Evolutionary conservation across 371 early-diverging fungal species (phyloP).

Genomic region (Gilbertella persicaria): DNA sequence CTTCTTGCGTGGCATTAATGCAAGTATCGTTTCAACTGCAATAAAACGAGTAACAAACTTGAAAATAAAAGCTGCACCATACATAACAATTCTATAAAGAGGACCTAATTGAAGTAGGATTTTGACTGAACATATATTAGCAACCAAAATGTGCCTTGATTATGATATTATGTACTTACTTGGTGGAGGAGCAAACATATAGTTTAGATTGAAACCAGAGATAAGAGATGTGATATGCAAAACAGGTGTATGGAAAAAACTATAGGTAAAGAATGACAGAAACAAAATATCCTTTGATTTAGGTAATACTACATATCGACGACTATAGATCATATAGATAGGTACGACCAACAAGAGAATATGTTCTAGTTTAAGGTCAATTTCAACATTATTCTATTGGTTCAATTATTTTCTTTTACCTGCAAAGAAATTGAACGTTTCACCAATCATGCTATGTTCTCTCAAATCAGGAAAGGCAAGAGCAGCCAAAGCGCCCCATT

Average conservation of each 20-base stretch:
- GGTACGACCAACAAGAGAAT: slow-evolving; percentile 55
- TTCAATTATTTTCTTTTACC: slow-evolving; percentile 35
- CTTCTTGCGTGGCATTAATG: slow-evolving; percentile 20
- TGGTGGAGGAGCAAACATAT: slow-evolving; percentile 61
- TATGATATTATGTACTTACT: slow-evolving; percentile 30
- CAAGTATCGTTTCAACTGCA: slow-evolving; percentile 17
- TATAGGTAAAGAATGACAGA: slow-evolving; percentile 57
- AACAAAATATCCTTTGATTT: slow-evolving; percentile 50
- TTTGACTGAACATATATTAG: slow-evolving; percentile 28
- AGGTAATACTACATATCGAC: slow-evolving; percentile 59
- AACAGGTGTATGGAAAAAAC: slow-evolving; percentile 59
- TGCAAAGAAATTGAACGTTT: slow-evolving; percentile 63
- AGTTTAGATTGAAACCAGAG: slow-evolving; percentile 61
- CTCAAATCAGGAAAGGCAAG: slow-evolving; percentile 61
- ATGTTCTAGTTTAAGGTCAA: slow-evolving; percentile 44
- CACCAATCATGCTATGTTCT: slow-evolving; percentile 53
- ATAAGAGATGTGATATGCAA: slow-evolving; percentile 54
- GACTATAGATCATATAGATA: slow-evolving; percentile 59
- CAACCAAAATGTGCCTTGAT: background rate
- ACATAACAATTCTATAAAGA: slow-evolving; percentile 41
- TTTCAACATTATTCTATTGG: background rate
- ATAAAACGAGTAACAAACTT: slow-evolving; percentile 38
- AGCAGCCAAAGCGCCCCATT: slow-evolving; percentile 67
- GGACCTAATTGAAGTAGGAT: slow-evolving; percentile 43
- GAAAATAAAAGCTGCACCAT: slow-evolving; percentile 29